These are phyloP conservation scores for Paratinospora sagittata DNA, from an alignment of 164 flowering plant genomes.

Conservation along the genomic window DNA sequence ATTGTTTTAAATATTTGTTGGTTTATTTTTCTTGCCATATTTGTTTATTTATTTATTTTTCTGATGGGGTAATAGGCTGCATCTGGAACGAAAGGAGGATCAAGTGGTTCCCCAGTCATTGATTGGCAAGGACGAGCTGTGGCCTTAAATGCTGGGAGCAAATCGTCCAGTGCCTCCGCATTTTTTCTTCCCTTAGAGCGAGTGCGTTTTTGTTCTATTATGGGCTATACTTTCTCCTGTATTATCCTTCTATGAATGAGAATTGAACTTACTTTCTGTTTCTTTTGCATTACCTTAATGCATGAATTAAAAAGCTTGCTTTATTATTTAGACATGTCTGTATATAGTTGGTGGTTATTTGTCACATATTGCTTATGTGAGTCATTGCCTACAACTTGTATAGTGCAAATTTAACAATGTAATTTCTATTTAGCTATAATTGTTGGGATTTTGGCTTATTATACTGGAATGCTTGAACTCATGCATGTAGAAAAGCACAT, in stretches of 20 bases:
- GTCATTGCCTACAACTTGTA: no score
- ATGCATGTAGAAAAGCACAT: no score
- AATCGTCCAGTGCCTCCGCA: constrained; percentile 91
- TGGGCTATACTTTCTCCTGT: not conserved
- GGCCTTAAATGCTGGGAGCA: constrained; percentile 98
- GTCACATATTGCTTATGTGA: no score
- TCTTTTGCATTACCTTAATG: no score
- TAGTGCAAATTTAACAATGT: no score
- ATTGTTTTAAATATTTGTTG: not conserved
- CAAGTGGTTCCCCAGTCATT: constrained; percentile 98
- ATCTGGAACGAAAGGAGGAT: constrained; percentile 98
- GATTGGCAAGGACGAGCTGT: constrained; percentile 97
- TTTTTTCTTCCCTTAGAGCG: constrained; percentile 91
- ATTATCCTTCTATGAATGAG: not conserved
- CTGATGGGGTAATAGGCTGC: constrained; percentile 55
- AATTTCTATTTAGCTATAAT: no score
- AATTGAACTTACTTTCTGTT: not conserved
- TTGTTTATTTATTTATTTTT: not conserved
- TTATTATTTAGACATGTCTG: no score
- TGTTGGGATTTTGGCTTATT: no score
- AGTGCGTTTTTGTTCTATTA: constrained; percentile 30
- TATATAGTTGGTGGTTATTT: no score
- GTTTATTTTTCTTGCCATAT: not conserved
- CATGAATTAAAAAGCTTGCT: no score
- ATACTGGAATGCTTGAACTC: no score